Evolutionary conservation across 225 moss, liverwort and hornwort genomes (phyloP).

Genomic region (Anthoceros angustus): DNA sequence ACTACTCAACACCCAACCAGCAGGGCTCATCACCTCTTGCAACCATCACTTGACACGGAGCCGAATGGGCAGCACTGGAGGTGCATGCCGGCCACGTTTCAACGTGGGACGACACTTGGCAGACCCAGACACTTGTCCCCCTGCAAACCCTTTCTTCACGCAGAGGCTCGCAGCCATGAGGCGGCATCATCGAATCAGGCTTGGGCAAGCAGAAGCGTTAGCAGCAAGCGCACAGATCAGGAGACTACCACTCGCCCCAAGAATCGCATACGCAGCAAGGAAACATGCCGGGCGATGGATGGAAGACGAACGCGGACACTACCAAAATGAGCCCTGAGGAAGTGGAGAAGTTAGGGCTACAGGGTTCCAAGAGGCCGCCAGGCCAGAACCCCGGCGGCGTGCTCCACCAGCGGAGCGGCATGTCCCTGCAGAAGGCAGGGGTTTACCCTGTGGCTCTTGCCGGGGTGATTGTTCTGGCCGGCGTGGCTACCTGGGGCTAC

Average conservation of each 20-base stretch:
- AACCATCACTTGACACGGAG: background rate
- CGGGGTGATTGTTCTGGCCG: slow-evolving; percentile 31
- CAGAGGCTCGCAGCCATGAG: background rate
- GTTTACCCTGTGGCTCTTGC: slow-evolving; percentile 41
- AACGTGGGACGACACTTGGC: background rate
- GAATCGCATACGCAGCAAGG: background rate
- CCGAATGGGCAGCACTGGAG: background rate
- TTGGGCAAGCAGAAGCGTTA: background rate
- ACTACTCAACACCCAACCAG: too few relatives aligned
- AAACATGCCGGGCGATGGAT: slow-evolving; percentile 15
- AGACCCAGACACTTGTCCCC: background rate
- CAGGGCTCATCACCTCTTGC: too few relatives aligned
- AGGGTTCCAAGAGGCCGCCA: slow-evolving; percentile 36
- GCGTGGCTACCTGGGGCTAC: slow-evolving; percentile 34
- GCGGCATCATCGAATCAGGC: background rate
- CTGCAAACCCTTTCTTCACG: background rate
- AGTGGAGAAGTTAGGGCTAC: slow-evolving; percentile 23
- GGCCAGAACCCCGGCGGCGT: slow-evolving; percentile 42
- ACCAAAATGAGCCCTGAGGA: slow-evolving; percentile 40
- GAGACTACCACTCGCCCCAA: background rate
- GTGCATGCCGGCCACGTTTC: slow-evolving; percentile 3
- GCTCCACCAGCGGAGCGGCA: slow-evolving; percentile 43
- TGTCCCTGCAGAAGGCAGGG: slow-evolving; percentile 18
- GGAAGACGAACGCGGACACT: slow-evolving; percentile 31
- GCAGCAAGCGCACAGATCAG: background rate